Evolutionary conservation across 805 yeast species (phyloP).

Genomic region (Wilhelminamyces savonicus): DNA sequence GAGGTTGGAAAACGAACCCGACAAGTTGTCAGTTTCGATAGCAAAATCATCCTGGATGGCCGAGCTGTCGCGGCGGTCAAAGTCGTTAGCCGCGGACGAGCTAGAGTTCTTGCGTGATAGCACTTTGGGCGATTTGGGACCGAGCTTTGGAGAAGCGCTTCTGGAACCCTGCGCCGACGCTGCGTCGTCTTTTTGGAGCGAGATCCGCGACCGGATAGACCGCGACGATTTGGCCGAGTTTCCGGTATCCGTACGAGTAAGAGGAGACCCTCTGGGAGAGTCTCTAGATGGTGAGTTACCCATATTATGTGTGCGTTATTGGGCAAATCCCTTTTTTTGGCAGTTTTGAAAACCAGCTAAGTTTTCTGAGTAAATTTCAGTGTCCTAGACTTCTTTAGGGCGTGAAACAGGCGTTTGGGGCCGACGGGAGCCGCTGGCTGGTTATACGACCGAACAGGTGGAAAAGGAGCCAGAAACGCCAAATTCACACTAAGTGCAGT

Average conservation of each 20-base stretch:
- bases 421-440: too few species aligned
- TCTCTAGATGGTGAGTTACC: conserved; percentile 47
- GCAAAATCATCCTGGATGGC: too few species aligned
- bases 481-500: too few species aligned
- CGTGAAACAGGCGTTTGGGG: too few species aligned
- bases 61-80: too few species aligned
- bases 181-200: conserved; percentile 16
- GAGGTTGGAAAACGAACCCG: neutral
- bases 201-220: conserved; percentile 36
- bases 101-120: conserved; percentile 21
- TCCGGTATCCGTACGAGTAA: conserved; percentile 50
- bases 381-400: too few species aligned
- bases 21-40: neutral
- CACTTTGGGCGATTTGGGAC: conserved; percentile 22
- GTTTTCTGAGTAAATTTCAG: neutral
- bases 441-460: too few species aligned
- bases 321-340: conserved; percentile 1
- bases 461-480: too few species aligned
- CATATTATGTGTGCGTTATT: conserved; percentile 23
- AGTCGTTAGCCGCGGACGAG: too few species aligned
- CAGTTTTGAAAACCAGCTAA: conserved; percentile 4
- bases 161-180: conserved; percentile 11
- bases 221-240: conserved; percentile 43
- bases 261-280: conserved; percentile 30
- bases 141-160: conserved; percentile 13